Percentiles rank a stretch among this genome's conserved stretches.
These are phyloP conservation scores for Collybia nuda DNA, from an alignment of 768 basidiomycete genomes.

Conservation along the genomic window DNA sequence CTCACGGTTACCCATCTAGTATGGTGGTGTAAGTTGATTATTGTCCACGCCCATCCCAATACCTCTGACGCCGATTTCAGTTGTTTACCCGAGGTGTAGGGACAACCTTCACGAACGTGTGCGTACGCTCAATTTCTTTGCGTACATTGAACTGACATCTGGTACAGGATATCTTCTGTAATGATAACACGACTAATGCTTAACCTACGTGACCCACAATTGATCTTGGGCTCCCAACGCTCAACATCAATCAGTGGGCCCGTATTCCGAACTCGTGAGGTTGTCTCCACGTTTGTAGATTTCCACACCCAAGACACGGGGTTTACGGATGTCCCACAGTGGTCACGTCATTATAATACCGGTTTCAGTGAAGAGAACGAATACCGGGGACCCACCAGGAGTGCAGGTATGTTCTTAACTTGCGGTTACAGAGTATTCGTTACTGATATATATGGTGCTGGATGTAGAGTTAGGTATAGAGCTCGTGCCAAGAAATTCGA, in stretches of 20 bases:
- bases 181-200: conserved; percentile 6
- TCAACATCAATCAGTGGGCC: background rate
- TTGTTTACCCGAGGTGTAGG: background rate
- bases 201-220: conserved; percentile 1
- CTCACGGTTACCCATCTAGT: background rate
- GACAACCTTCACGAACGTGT: conserved; percentile 4
- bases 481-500: too few species aligned
- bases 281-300: background rate
- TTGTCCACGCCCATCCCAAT: background rate
- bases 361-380: too few species aligned
- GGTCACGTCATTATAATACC: too few species aligned
- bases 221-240: background rate
- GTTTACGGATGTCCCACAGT: background rate
- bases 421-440: too few species aligned
- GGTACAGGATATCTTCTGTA: conserved; percentile 1
- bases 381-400: too few species aligned
- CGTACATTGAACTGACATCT: too few species aligned
- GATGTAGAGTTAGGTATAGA: too few species aligned
- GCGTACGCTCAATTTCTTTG: background rate
- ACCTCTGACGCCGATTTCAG: background rate
- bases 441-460: too few species aligned
- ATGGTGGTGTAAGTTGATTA: background rate
- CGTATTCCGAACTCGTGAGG: background rate
- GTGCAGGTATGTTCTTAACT: too few species aligned
- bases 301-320: background rate